These are phyloP conservation scores for Phytopythium boreale DNA, from an alignment of 352 stramenopile genomes.

Conservation along the genomic window DNA sequence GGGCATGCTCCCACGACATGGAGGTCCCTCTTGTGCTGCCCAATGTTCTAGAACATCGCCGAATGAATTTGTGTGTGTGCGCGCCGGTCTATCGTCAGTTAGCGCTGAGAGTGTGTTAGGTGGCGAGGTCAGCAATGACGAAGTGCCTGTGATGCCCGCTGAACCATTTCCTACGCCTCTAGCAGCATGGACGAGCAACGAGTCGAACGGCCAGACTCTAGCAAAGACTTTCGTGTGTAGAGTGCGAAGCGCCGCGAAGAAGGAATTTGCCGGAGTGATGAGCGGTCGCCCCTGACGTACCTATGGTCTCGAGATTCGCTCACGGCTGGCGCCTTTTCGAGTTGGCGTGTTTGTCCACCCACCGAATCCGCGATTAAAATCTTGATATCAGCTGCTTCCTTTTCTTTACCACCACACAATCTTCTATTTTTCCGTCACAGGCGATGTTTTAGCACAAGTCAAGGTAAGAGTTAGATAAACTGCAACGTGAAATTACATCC, in stretches of 20 bases:
- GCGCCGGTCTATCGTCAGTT: too few relatives aligned
- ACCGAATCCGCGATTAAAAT: constrained; percentile 4
- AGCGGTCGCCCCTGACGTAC: not conserved
- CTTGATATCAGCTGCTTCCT: not conserved
- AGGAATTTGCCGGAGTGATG: not conserved
- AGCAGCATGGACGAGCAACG: too few relatives aligned
- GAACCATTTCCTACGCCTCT: too few relatives aligned
- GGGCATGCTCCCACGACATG: too few relatives aligned
- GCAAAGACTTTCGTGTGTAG: not conserved
- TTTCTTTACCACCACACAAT: not conserved
- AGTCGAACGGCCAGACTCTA: too few relatives aligned
- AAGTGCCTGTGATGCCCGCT: too few relatives aligned
- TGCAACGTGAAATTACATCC: not conserved
- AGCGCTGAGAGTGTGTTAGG: too few relatives aligned
- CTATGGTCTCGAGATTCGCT: not conserved
- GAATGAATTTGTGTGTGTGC: too few relatives aligned
- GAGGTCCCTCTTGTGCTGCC: too few relatives aligned
- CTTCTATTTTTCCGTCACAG: not conserved
- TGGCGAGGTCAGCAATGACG: too few relatives aligned
- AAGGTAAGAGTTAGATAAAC: not conserved
- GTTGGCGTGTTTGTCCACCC: constrained; percentile 1
- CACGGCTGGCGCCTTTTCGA: not conserved
- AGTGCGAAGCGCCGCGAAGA: not conserved
- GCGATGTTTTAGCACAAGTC: not conserved
- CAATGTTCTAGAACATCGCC: too few relatives aligned